These are phyloP conservation scores for Calonectria hawksworthii DNA, from an alignment of 2,329 filamentous ascomycete genomes.

Conservation along the genomic window DNA sequence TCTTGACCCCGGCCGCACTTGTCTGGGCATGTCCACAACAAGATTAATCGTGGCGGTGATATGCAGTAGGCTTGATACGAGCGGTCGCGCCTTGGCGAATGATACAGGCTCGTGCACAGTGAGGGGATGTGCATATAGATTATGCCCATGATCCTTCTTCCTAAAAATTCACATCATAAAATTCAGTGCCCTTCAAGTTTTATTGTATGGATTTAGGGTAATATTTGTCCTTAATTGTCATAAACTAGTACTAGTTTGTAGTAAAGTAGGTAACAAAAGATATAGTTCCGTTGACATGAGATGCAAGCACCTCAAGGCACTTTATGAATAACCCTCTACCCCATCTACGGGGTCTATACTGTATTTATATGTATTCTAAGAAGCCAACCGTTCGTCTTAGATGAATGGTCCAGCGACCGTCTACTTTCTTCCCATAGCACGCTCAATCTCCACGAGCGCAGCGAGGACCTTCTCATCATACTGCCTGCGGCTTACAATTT, in stretches of 20 bases:
- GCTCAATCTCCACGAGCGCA: slow-evolving; percentile 43
- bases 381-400: neutral
- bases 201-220: no score
- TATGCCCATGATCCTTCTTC: neutral
- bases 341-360: neutral
- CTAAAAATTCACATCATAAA: neutral
- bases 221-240: no score
- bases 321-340: neutral
- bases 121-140: neutral
- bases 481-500: slow-evolving; percentile 47
- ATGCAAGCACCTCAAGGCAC: no score
- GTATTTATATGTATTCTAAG: neutral
- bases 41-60: neutral
- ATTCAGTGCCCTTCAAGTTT: no score
- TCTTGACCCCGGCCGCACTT: neutral
- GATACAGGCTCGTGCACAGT: neutral
- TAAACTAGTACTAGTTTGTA: no score
- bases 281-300: no score
- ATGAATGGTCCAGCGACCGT: neutral
- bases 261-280: no score
- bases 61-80: neutral
- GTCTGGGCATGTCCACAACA: neutral
- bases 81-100: neutral
- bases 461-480: slow-evolving; percentile 50
- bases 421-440: slow-evolving; percentile 39